Conservation (phyloP, 345 rosid species). For the Luvunga scandens region DNA sequence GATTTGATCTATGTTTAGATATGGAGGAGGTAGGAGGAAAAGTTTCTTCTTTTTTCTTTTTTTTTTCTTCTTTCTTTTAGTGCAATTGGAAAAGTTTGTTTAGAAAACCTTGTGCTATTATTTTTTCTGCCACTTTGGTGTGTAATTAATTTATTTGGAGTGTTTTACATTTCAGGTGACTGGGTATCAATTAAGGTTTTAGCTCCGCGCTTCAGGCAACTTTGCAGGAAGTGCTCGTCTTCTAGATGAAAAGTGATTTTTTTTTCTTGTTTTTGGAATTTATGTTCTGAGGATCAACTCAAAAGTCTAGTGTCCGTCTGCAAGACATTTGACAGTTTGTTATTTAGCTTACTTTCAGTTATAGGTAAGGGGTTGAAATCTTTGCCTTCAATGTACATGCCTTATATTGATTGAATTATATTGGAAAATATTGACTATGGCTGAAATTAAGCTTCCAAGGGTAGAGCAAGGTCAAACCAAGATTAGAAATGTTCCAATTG, state of each 20-base stretch:
- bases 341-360: slow-evolving; percentile 11
- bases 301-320: not conserved
- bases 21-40: not conserved
- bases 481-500: slow-evolving; percentile 88
- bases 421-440: slow-evolving; percentile 49
- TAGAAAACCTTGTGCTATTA: not conserved
- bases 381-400: slow-evolving; percentile 4
- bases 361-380: not conserved
- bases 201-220: not conserved
- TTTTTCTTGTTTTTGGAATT: not conserved
- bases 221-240: not conserved
- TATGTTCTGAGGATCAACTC: not conserved
- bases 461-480: slow-evolving; percentile 82
- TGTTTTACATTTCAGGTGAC: not conserved
- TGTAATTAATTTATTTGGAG: not conserved
- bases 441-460: slow-evolving; percentile 71
- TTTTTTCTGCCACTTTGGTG: not conserved
- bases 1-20: slow-evolving; percentile 15
- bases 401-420: slow-evolving; percentile 25
- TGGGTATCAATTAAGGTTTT: not conserved
- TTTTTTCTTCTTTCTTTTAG: not conserved
- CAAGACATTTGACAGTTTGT: not conserved
- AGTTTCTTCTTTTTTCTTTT: not conserved
- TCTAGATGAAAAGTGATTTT: not conserved
- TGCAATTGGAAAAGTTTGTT: slow-evolving; percentile 2